Evolutionary conservation across 2,329 filamentous ascomycete genomes (phyloP).

Genomic region (Colletotrichum sp.): DNA sequence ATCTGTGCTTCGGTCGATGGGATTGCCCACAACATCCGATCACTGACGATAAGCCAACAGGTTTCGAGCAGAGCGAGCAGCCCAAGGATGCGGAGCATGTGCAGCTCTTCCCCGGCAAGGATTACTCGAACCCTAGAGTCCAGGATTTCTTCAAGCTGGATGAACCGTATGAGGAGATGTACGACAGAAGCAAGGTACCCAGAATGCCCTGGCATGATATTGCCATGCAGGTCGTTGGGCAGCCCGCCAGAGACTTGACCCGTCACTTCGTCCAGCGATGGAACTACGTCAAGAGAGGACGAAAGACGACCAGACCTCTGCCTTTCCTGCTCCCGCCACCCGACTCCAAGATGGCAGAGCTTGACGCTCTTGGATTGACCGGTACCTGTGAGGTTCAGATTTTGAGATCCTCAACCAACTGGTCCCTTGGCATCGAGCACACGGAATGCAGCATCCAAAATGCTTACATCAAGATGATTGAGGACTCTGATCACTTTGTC

Average conservation of each 20-base stretch:
- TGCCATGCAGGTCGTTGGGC: slow-evolving; percentile 95
- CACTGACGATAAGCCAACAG: slow-evolving; percentile 91
- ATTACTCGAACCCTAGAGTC: slow-evolving; percentile 95
- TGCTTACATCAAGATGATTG: slow-evolving; percentile 93
- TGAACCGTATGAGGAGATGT: slow-evolving; percentile 98
- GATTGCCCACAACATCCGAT: slow-evolving; percentile 93
- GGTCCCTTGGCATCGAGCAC: slow-evolving; percentile 89
- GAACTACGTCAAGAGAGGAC: slow-evolving; percentile 94
- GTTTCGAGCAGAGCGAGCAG: slow-evolving; percentile 79
- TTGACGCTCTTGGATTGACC: slow-evolving; percentile 85
- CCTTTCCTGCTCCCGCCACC: slow-evolving; percentile 93
- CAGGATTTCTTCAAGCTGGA: slow-evolving; percentile 94
- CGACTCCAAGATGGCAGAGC: slow-evolving; percentile 84
- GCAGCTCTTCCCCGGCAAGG: slow-evolving; percentile 96
- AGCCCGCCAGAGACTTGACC: slow-evolving; percentile 91
- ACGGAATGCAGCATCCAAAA: slow-evolving; percentile 96
- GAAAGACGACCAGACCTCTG: slow-evolving; percentile 91
- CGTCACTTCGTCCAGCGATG: slow-evolving; percentile 97
- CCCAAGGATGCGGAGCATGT: slow-evolving; percentile 93
- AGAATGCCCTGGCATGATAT: slow-evolving; percentile 99
- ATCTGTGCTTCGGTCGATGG: slow-evolving; percentile 97
- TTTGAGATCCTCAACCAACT: slow-evolving; percentile 84
- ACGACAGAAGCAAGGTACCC: slow-evolving; percentile 85
- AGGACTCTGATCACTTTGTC: slow-evolving; percentile 94
- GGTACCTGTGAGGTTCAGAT: slow-evolving; percentile 98